These are phyloP conservation scores for Leccinum boreale DNA, from an alignment of 768 basidiomycete species.

Conservation along the genomic window DNA sequence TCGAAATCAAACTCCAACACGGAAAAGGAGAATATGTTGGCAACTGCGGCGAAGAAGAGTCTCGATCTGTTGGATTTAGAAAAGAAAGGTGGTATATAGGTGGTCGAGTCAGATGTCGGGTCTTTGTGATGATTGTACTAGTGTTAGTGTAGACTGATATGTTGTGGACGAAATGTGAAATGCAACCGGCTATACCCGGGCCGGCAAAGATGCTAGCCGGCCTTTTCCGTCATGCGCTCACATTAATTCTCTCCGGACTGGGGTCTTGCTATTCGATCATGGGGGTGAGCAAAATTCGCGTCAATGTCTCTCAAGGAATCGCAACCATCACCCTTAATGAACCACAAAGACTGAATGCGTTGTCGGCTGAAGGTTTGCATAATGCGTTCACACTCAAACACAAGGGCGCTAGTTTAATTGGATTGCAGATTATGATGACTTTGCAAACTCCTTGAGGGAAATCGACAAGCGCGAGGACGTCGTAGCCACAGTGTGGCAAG, in stretches of 20 bases:
- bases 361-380: slow-evolving; percentile 47
- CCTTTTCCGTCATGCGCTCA: not conserved
- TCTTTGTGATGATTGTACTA: slow-evolving; percentile 1
- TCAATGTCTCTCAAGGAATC: slow-evolving; percentile 53
- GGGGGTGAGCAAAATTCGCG: slow-evolving; percentile 38
- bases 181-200: slow-evolving; percentile 4
- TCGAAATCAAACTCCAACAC: slow-evolving; percentile 33
- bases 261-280: slow-evolving; percentile 19
- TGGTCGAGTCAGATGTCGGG: not conserved
- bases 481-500: slow-evolving; percentile 66
- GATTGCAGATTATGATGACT: slow-evolving; percentile 54
- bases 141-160: not conserved
- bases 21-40: slow-evolving; percentile 34
- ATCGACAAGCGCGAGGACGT: slow-evolving; percentile 62
- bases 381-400: slow-evolving; percentile 3
- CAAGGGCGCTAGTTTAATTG: not conserved
- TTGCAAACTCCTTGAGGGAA: slow-evolving; percentile 54
- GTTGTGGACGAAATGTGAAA: not conserved
- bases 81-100: not conserved
- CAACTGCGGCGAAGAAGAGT: slow-evolving; percentile 39
- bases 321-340: slow-evolving; percentile 69
- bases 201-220: not conserved
- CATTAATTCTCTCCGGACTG: not conserved
- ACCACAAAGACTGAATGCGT: slow-evolving; percentile 56
- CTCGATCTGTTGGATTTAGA: slow-evolving; percentile 41